phyloP scores from a whole-genome alignment of 108 stramenopile genomes.

The Aurantiochytrium sp. region DNA sequence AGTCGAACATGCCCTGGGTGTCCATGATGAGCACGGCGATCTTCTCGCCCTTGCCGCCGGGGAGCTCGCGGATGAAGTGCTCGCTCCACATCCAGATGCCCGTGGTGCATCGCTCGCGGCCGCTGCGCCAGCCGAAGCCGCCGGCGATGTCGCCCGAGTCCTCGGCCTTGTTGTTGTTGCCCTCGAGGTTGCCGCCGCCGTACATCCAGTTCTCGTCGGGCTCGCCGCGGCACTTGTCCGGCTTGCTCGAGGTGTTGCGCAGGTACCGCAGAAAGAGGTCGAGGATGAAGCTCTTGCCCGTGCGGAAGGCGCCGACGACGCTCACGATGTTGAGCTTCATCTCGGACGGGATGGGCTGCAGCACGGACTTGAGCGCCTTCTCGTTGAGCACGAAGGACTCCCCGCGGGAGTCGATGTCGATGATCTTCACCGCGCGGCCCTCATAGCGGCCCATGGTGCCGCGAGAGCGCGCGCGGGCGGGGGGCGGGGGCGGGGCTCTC shows the following conservation, averaged over 20 bases:
- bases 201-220: neutral
- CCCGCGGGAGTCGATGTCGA: constrained; percentile 72
- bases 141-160: neutral
- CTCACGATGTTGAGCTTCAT: constrained; percentile 87
- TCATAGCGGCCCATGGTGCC: neutral
- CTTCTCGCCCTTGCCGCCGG: constrained; percentile 45
- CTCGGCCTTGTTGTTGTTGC: constrained; percentile 23
- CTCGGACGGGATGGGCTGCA: constrained; percentile 61
- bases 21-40: constrained; percentile 89
- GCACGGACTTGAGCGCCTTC: constrained; percentile 66
- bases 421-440: constrained; percentile 55
- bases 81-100: constrained; percentile 99
- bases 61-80: constrained; percentile 65
- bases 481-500: too few relatives aligned
- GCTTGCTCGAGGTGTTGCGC: constrained; percentile 30
- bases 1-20: constrained; percentile 99
- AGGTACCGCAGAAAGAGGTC: constrained; percentile 89
- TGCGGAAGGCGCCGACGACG: constrained; percentile 96
- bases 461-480: too few relatives aligned
- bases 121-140: constrained; percentile 89
- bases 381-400: constrained; percentile 79
- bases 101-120: constrained; percentile 86
- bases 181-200: neutral
- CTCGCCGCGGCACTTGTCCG: constrained; percentile 14
- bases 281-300: constrained; percentile 90